Conservation (phyloP, 2,329 filamentous ascomycete genomes). For the Stachybotrys echinatus region DNA sequence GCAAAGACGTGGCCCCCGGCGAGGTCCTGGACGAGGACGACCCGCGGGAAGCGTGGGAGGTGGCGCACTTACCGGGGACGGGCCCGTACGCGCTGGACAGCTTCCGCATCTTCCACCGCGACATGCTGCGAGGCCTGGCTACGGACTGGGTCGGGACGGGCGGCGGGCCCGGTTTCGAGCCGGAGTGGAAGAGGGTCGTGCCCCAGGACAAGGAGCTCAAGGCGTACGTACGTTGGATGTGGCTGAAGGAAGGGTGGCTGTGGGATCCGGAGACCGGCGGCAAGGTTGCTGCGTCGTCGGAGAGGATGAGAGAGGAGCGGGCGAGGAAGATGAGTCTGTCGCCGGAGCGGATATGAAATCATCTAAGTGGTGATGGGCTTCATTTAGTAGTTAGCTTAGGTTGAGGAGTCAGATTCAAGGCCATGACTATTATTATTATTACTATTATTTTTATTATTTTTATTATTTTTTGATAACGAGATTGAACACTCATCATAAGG, state of each 20-base stretch:
- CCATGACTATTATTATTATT: too few species aligned
- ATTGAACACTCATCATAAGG: too few species aligned
- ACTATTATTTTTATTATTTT: too few species aligned
- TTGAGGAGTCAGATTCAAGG: too few species aligned
- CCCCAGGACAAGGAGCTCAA: constrained; percentile 5
- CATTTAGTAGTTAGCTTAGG: too few species aligned
- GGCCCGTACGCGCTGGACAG: constrained; percentile 5
- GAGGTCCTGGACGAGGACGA: constrained; percentile 4
- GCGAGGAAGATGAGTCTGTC: neutral
- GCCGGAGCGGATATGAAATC: constrained; percentile 1
- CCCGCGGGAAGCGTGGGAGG: constrained; percentile 2
- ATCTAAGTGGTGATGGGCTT: too few species aligned
- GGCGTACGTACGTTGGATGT: constrained; percentile 5
- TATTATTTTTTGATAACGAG: too few species aligned
- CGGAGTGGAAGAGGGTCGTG: constrained; percentile 5
- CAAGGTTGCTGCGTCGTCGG: neutral
- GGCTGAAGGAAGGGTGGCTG: constrained; percentile 3
- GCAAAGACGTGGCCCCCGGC: constrained; percentile 2
- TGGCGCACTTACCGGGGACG: constrained; percentile 4
- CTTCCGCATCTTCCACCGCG: constrained; percentile 6
- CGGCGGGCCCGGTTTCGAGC: neutral
- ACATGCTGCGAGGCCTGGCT: constrained; percentile 2
- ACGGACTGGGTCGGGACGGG: constrained; percentile 2
- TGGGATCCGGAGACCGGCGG: constrained; percentile 2
- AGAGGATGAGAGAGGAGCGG: constrained; percentile 2